Evolutionary conservation across 2,329 filamentous ascomycete species (phyloP).

Genomic region (Venturia asperata): DNA sequence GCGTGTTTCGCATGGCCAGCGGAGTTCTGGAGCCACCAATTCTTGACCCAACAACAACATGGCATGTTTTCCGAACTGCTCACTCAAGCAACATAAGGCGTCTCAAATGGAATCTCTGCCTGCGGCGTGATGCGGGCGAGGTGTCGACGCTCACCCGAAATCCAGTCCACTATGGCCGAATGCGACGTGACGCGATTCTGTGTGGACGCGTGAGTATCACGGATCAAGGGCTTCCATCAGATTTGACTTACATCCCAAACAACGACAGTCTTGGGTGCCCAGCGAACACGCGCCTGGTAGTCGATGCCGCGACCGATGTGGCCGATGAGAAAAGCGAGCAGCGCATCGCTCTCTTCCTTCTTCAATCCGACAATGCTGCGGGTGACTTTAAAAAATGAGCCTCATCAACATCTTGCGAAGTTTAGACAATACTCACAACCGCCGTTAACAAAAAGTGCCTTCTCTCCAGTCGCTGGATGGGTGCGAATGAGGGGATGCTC

Average conservation of each 20-base stretch:
- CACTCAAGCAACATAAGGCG: constrained; percentile 25
- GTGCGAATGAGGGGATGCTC: constrained; percentile 74
- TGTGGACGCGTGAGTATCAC: constrained; percentile 23
- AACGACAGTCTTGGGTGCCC: constrained; percentile 72
- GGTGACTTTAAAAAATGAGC: constrained; percentile 50
- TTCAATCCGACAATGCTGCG: constrained; percentile 75
- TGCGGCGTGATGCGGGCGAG: constrained; percentile 76
- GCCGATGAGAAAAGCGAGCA: constrained; percentile 70
- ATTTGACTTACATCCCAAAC: constrained; percentile 60
- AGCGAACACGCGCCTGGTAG: constrained; percentile 67
- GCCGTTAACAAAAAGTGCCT: constrained; percentile 73
- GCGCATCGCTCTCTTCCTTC: constrained; percentile 73
- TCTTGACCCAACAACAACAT: no score
- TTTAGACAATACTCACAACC: constrained; percentile 54
- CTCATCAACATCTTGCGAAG: constrained; percentile 11
- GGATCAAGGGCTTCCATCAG: background rate
- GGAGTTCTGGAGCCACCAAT: no score
- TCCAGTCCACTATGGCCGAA: constrained; percentile 75
- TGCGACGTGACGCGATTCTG: constrained; percentile 68
- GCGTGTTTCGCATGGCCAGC: no score
- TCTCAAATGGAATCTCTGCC: constrained; percentile 71
- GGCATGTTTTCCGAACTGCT: no score
- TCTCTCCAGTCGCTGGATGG: constrained; percentile 76
- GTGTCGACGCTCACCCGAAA: constrained; percentile 68
- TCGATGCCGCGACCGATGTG: constrained; percentile 68